Conservation (phyloP, 352 stramenopile species). For the Phytophthora pistaciae region DNA sequence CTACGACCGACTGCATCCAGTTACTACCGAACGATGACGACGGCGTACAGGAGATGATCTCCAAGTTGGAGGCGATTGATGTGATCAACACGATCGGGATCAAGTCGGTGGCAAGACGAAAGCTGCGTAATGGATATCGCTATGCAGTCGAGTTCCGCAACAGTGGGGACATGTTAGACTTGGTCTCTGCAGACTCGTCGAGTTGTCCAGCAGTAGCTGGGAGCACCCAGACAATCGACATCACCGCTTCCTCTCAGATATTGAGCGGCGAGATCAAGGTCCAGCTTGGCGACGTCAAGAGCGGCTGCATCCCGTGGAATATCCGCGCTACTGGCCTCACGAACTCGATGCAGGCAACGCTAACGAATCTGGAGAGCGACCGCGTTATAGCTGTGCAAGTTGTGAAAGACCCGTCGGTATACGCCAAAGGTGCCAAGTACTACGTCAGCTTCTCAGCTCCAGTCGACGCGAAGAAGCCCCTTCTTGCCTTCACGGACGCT, state of each 20-base stretch:
- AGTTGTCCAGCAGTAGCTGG: conserved; percentile 47
- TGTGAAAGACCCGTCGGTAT: conserved; percentile 51
- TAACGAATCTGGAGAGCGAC: conserved; percentile 48
- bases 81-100: conserved; percentile 71
- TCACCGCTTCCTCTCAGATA: conserved; percentile 51
- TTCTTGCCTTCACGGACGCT: conserved; percentile 36
- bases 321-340: conserved; percentile 41
- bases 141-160: conserved; percentile 65
- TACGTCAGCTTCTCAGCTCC: conserved; percentile 57
- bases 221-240: conserved; percentile 73
- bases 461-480: conserved; percentile 43
- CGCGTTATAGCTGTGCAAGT: conserved; percentile 54
- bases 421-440: conserved; percentile 47
- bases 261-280: conserved; percentile 56
- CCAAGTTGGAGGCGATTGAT: conserved; percentile 49
- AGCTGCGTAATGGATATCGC: conserved; percentile 54
- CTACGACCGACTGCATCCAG: conserved; percentile 66
- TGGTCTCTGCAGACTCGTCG: conserved; percentile 48
- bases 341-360: conserved; percentile 44
- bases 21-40: conserved; percentile 46
- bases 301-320: conserved; percentile 57
- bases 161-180: conserved; percentile 58
- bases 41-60: conserved; percentile 48
- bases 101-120: conserved; percentile 28
- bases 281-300: conserved; percentile 42